Base-by-base conservation (phyloP, 768 basidiomycete genomes). In the Suillus weaverae region DNA sequence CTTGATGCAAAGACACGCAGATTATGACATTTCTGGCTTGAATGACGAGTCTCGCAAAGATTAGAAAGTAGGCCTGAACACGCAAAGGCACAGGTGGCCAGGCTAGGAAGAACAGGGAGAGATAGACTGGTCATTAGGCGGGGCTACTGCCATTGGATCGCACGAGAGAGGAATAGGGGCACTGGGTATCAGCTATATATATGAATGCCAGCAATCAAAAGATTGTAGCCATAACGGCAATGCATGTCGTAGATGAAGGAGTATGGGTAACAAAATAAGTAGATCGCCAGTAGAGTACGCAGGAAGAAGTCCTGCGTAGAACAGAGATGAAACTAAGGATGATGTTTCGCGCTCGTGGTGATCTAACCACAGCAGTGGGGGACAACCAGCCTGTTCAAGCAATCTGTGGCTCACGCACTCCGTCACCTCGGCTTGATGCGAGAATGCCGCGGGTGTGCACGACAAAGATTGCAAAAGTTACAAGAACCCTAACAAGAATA, bases 351-450 rank as follows among this genome's bases (percentile, higher is more conserved):
- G 30, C 16, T 51, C 7, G 26, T 51, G 26, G 13, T 48, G n/a
- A 46, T n/a, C n/a, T 11, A 26, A 48, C 48, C 22, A 48, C 48
- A 7, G 30, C 3, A 30, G 16, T 32, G 16, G 16, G 50, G 30
- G 50, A 51, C 16, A 51, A 18, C 30, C 50, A 32, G 48, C 48
- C 48, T 26, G 26, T 6, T 51, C 50, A 51, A 18, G 50, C 30
- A 51, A 18, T 18, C 26, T 51, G 30, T 30, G 30, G 16, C 30
- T 32, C 16, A 2, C 16, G 26, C 65, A 83, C 80, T 5, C 91
- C 90, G 66, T 90, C 90, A 18, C 91, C 92, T 26, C 86, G 81
- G 20, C 85, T 81, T 11, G 86, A 80, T 26, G 86, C 81, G 44
- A 79, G 64, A 44, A 91, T 81, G 22, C 85, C 89, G 26, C 89